These are phyloP conservation scores for Mallotus nudiflorus DNA, from an alignment of 345 rosid species.

Conservation along the genomic window DNA sequence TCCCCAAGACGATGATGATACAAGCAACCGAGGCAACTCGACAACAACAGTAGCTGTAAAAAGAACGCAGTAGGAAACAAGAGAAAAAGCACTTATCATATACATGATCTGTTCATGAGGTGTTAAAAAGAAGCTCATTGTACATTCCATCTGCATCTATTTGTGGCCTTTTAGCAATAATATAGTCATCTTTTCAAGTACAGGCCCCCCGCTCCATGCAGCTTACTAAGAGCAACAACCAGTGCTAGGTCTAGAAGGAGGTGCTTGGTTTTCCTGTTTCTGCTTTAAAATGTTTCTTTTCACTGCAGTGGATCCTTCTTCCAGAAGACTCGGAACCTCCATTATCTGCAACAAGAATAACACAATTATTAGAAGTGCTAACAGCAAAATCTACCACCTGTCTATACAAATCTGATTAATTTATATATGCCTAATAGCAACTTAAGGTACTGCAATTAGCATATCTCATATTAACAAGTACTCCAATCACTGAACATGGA, in stretches of 20 bases:
- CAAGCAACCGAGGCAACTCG: constrained; percentile 17
- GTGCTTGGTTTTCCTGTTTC: constrained; percentile 51
- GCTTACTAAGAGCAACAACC: constrained; percentile 55
- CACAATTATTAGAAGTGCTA: too few relatives aligned
- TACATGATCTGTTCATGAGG: constrained; percentile 19
- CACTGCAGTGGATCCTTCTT: constrained; percentile 73
- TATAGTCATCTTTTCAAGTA: background rate
- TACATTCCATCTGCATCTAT: constrained; percentile 9
- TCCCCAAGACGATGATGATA: constrained; percentile 6
- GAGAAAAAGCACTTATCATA: constrained; percentile 17
- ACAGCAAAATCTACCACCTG: too few relatives aligned
- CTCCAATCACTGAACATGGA: too few relatives aligned
- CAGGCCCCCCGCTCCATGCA: background rate
- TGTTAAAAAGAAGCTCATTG: constrained; percentile 4
- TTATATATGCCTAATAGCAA: too few relatives aligned
- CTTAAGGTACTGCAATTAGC: too few relatives aligned
- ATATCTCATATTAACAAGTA: too few relatives aligned
- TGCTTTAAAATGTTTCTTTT: constrained; percentile 78
- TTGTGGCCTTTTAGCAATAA: background rate
- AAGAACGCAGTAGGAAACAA: constrained; percentile 13
- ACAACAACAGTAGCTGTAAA: background rate
- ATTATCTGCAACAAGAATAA: constrained; percentile 51
- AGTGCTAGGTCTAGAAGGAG: constrained; percentile 22
- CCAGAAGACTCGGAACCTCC: constrained; percentile 91
- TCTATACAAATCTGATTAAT: too few relatives aligned